phyloP scores from a whole-genome alignment of 1,139 yeast species.

The Suhomyces guaymorum region DNA sequence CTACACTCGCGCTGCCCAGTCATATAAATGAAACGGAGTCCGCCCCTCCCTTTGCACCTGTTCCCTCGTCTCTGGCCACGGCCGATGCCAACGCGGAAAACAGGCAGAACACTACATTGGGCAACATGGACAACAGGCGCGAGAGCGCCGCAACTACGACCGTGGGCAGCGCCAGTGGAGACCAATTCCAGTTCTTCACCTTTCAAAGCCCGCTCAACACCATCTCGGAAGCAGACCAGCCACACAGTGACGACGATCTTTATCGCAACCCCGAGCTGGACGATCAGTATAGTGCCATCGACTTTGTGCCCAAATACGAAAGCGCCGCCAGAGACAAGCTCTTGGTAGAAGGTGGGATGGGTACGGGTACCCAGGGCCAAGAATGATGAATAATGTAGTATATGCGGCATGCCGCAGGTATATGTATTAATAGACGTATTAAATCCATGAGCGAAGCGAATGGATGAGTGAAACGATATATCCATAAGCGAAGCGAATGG shows the following conservation, averaged over 20 bases:
- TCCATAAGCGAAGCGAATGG: too few species aligned
- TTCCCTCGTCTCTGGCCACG: too few species aligned
- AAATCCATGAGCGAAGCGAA: not conserved
- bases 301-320: constrained; percentile 44
- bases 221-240: constrained; percentile 15
- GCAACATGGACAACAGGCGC: too few species aligned
- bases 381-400: too few species aligned
- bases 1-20: too few species aligned
- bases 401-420: not conserved
- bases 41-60: too few species aligned
- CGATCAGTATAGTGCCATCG: constrained; percentile 29
- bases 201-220: constrained; percentile 14
- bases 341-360: constrained; percentile 10
- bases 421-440: constrained; percentile 6
- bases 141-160: too few species aligned
- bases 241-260: constrained; percentile 12
- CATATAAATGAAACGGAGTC: too few species aligned
- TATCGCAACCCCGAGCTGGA: constrained; percentile 18
- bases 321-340: constrained; percentile 30
- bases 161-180: too few species aligned
- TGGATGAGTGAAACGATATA: not conserved
- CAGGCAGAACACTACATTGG: not conserved
- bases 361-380: constrained; percentile 14
- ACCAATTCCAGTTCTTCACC: constrained; percentile 21
- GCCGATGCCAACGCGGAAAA: too few species aligned